Base-by-base conservation (phyloP, 441 rosid species). In the Erodium chrysanthum region DNA sequence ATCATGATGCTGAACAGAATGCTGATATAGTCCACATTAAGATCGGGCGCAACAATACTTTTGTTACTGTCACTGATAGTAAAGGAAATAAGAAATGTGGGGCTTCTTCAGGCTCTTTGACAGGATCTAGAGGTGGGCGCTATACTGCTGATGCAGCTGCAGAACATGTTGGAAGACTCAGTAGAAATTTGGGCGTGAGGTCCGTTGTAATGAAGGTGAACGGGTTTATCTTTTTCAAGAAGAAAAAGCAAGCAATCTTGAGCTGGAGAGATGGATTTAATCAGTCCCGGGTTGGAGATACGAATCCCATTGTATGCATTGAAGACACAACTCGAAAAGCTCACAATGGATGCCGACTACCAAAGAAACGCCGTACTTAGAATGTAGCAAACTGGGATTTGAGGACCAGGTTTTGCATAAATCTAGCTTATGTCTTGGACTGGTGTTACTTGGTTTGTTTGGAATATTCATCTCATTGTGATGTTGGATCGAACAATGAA, bases 81-180 rank as follows among this genome's bases (percentile, higher is more conserved):
- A 84, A 86, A 46, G 96, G 96, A 37, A 84, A 86, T 59, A 84
- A 77, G 66, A 92, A 83, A 75, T 33, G 77, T 37, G 80, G 84
- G 23, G 85, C 85, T 0, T 78, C 96, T 0, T 76, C 88, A 0
- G 96, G 95, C 42, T 76, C 81, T 70, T 42, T 84, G 48, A 78
- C 84, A 0, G 86, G 83, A 66, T 71, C 81, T 25, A 83, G 80
- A 80, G 89, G 90, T 0, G 96, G 87, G 0, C 80, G 82, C 8
- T 89, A 86, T 77, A 83, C 87, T 18, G 89, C 98, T 31, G 98
- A 88, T 78, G 93, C 98, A 35, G 85, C 91, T 2, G 91, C 97
- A 5, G 98, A 92, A 72, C 82, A 83, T 59, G 88, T 83, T 44
- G 96, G 98, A 25, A 76, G 90, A 20, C 37, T 70, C 70, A 86